A percentile compares a stretch with the other conserved stretches of the same genome.
These are phyloP conservation scores for Termitomyces sp. DNA, from an alignment of 768 basidiomycete species.

Conservation along the genomic window DNA sequence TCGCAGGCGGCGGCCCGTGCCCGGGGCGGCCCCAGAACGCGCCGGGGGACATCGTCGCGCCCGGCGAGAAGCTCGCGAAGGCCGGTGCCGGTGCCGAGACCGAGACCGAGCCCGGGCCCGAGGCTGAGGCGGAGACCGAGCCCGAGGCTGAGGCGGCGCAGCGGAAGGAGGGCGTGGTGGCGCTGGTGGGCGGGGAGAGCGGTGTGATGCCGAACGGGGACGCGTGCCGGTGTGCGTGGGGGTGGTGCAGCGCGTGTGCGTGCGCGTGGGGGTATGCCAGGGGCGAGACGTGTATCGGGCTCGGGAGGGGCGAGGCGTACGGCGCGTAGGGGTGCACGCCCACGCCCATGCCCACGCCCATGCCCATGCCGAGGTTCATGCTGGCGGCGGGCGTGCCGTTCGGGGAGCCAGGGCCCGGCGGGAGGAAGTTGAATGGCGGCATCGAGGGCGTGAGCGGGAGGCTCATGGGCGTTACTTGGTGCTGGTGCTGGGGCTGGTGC, in stretches of 20 bases:
- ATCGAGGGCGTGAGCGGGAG: constrained; percentile 93
- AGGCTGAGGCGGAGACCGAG: not conserved
- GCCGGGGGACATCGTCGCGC: constrained; percentile 66
- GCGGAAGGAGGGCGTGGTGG: not conserved
- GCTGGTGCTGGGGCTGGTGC: not conserved
- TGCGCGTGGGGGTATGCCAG: not conserved
- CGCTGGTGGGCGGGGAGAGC: not conserved
- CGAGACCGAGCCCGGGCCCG: not conserved
- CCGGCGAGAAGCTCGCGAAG: constrained; percentile 55
- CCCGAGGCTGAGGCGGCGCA: constrained; percentile 4
- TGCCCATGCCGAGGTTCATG: not conserved
- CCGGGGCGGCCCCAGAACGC: constrained; percentile 53
- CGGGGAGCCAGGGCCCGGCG: not conserved
- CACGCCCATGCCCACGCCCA: not conserved
- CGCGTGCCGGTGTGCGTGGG: not conserved
- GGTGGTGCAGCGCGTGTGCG: not conserved
- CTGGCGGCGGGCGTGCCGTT: not conserved
- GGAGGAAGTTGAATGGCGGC: constrained; percentile 82
- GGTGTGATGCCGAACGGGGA: not conserved
- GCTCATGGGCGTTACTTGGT: not conserved
- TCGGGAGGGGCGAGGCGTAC: not conserved
- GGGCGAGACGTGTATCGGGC: not conserved
- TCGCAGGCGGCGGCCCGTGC: constrained; percentile 24
- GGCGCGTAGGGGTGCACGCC: not conserved
- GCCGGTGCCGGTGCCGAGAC: not conserved